phyloP scores from a whole-genome alignment of 2,329 filamentous ascomycete species.

The Zymoseptoria crescenta region DNA sequence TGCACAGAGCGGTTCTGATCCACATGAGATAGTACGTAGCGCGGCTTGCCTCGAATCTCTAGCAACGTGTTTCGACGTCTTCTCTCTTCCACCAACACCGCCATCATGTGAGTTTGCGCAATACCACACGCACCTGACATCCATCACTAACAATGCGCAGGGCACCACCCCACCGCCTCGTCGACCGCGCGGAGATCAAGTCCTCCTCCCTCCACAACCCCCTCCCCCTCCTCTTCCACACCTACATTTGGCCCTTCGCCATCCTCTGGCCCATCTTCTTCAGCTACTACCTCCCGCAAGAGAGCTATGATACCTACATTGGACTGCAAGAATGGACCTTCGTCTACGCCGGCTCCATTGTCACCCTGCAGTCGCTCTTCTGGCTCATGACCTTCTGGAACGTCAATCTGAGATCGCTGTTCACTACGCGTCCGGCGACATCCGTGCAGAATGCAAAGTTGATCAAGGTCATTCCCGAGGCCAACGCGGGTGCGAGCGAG shows the following conservation, averaged over 20 bases:
- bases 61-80: neutral
- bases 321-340: conserved; percentile 96
- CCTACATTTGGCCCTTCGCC: conserved; percentile 88
- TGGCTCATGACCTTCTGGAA: conserved; percentile 99
- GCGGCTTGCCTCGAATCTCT: neutral
- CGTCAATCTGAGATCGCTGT: conserved; percentile 72
- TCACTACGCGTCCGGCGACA: conserved; percentile 67
- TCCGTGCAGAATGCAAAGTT: conserved; percentile 66
- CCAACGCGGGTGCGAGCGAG: conserved; percentile 81
- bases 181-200: conserved; percentile 86
- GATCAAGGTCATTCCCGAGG: conserved; percentile 86
- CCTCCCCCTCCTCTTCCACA: conserved; percentile 68
- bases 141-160: conserved; percentile 13
- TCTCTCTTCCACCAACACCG: neutral
- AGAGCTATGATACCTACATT: conserved; percentile 85
- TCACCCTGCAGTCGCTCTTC: conserved; percentile 76
- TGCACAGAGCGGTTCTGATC: too few species aligned
- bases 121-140: neutral
- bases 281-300: conserved; percentile 72
- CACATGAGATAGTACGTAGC: too few species aligned
- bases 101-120: conserved; percentile 4
- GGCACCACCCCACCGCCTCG: conserved; percentile 57
- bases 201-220: conserved; percentile 82
- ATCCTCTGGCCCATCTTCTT: conserved; percentile 90
- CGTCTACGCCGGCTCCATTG: conserved; percentile 81